Base-by-base conservation (phyloP, 176 grass and related monocot species). In the Aegilops bicornis region DNA sequence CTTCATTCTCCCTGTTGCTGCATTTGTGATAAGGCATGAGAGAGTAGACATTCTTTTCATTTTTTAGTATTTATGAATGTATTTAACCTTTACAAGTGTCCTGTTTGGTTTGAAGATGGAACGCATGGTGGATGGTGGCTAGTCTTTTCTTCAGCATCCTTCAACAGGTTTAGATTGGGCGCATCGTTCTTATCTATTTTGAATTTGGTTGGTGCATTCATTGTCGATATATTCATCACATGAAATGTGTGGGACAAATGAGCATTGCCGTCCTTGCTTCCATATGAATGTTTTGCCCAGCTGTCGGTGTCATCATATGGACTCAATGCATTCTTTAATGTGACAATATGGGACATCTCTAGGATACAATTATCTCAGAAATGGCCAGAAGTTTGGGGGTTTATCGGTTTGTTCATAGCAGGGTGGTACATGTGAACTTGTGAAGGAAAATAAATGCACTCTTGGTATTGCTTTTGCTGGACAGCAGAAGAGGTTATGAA, bases 181-280 rank as follows among this genome's bases (percentile, higher is more conserved):
- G 52, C 43, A 23, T 79, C 31, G 54, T 87, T 78, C 79, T 78
- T 77, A 58, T 82, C 79, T 12, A 72, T 19, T 80, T 79, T 87
- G n/a, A 79, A 74, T 59, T 59, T 22, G 56, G 8, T 22, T 74
- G 17, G 20, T 30, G 80, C 81, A 76, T 91, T 87, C 60, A 87
- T 91, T 87, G 4, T 40, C 62, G 43, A 90, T 76, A 80, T 84
- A 74, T 80, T 80, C 89, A 80, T 87, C 85, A 76, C 76, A 84
- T 84, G 80, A 84, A 80, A 36, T 80, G 47, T 83, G n/a, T 79
- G 74, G 25, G 78, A 69, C 39, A 87, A 58, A 40, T 67, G 73
- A 66, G 16, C 23, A 45, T 64, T 25, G 60, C 80, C 43, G 58
- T 83, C 42, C 73, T 76, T 83, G 14, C 43, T 50, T 6, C 24